A percentile compares a stretch with the other conserved stretches of the same genome.
phyloP scores from a whole-genome alignment of 768 basidiomycete species.

The Tricholoma saponaceum region DNA sequence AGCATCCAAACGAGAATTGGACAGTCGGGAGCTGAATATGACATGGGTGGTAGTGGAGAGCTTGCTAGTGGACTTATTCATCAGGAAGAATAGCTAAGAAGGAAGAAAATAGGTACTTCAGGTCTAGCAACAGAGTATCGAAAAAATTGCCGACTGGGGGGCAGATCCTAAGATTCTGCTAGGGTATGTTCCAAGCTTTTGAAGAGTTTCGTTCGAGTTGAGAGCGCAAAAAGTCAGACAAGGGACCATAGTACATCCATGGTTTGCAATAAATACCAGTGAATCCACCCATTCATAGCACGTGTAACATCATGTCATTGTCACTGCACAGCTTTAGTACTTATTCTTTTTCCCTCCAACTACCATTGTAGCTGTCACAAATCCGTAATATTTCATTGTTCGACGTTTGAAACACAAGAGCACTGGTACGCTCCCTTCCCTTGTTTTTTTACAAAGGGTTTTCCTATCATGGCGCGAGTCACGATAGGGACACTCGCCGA shows the following conservation, averaged over 20 bases:
- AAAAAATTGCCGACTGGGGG: not conserved
- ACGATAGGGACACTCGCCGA: no score
- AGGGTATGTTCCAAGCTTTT: not conserved
- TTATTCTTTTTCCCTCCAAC: no score
- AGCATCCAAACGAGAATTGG: conserved; percentile 81
- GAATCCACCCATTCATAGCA: not conserved
- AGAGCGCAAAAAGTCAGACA: not conserved
- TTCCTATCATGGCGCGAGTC: no score
- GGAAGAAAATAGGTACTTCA: not conserved
- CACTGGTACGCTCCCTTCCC: no score
- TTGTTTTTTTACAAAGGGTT: no score
- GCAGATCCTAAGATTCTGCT: not conserved
- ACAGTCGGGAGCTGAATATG: conserved; percentile 33
- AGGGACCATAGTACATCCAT: not conserved
- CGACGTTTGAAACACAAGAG: not conserved
- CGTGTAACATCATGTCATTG: not conserved
- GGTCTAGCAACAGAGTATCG: not conserved
- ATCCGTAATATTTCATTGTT: not conserved
- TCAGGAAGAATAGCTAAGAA: not conserved
- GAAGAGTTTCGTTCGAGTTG: not conserved
- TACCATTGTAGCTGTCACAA: not conserved
- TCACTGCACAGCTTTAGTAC: not conserved
- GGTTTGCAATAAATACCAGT: not conserved
- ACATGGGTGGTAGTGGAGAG: not conserved
- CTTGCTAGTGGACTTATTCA: not conserved